Evolutionary conservation across 179 eudicot genomes (phyloP).

Genomic region (Spinacia oleracea): DNA sequence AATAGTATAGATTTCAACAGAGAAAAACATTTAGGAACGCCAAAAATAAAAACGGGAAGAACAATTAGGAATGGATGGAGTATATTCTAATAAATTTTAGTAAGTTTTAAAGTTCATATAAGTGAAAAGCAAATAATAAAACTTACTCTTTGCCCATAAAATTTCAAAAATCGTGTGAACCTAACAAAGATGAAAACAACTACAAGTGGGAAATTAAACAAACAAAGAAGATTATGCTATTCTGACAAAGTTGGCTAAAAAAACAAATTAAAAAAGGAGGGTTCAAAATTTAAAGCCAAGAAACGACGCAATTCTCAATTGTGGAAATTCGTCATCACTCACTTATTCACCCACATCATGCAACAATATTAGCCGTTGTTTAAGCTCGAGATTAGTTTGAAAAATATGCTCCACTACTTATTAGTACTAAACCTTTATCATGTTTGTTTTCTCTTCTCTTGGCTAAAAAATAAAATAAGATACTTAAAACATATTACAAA

Average conservation of each 20-base stretch:
- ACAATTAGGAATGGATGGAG: too few relatives aligned
- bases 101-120: too few relatives aligned
- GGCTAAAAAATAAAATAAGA: background rate
- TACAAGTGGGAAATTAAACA: conserved; percentile 16
- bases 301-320: conserved; percentile 11
- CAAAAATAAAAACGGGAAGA: too few relatives aligned
- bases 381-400: background rate
- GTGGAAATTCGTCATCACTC: conserved; percentile 10
- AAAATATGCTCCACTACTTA: conserved; percentile 2
- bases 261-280: background rate
- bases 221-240: background rate
- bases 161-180: too few relatives aligned
- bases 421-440: background rate
- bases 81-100: too few relatives aligned
- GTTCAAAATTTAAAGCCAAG: background rate
- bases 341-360: background rate
- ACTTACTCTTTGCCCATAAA: background rate
- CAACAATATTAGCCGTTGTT: conserved; percentile 11
- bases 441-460: background rate
- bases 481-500: too few relatives aligned
- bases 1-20: too few relatives aligned
- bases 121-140: too few relatives aligned
- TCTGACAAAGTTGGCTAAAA: background rate
- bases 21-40: too few relatives aligned
- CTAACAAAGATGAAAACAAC: background rate